Conservation (phyloP, 2,329 filamentous ascomycete genomes). For the Trichoderma cornu-damae region DNA sequence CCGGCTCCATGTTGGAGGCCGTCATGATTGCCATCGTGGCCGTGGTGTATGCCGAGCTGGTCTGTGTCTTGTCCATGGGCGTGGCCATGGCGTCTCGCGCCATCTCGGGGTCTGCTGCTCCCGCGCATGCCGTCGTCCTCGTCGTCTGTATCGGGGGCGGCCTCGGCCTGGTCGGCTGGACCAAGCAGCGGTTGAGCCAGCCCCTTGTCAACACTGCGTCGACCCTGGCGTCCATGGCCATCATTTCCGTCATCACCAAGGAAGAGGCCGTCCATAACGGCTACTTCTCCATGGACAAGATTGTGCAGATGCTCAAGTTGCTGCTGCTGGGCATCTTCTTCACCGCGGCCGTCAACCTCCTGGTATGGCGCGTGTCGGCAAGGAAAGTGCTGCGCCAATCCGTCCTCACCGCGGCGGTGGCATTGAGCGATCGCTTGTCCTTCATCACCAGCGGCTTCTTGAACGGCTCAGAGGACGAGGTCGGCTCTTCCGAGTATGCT, state of each 20-base stretch:
- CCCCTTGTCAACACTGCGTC: constrained; percentile 79
- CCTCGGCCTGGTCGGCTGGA: constrained; percentile 82
- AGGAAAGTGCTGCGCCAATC: constrained; percentile 66
- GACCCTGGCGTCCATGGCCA: constrained; percentile 79
- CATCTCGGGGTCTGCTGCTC: constrained; percentile 56
- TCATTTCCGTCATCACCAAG: constrained; percentile 86
- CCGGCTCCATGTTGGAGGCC: constrained; percentile 86
- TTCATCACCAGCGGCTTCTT: constrained; percentile 80
- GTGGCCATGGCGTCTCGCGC: constrained; percentile 73
- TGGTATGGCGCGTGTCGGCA: constrained; percentile 75
- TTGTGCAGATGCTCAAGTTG: constrained; percentile 78
- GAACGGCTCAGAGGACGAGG: constrained; percentile 72
- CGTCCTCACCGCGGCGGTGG: constrained; percentile 65
- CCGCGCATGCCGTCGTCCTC: constrained; percentile 76
- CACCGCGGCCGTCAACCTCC: constrained; percentile 67
- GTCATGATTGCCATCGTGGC: constrained; percentile 70
- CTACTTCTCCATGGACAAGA: constrained; percentile 74
- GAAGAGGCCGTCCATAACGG: constrained; percentile 82
- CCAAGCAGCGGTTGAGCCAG: constrained; percentile 72
- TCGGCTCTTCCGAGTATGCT: constrained; percentile 61
- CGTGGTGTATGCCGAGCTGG: constrained; percentile 62
- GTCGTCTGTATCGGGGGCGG: constrained; percentile 81
- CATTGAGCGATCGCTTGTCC: constrained; percentile 74
- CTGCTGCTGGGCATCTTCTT: constrained; percentile 70
- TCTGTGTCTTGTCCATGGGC: constrained; percentile 84